phyloP scores from a whole-genome alignment of 805 yeast species.

The Spathaspora boniae region DNA sequence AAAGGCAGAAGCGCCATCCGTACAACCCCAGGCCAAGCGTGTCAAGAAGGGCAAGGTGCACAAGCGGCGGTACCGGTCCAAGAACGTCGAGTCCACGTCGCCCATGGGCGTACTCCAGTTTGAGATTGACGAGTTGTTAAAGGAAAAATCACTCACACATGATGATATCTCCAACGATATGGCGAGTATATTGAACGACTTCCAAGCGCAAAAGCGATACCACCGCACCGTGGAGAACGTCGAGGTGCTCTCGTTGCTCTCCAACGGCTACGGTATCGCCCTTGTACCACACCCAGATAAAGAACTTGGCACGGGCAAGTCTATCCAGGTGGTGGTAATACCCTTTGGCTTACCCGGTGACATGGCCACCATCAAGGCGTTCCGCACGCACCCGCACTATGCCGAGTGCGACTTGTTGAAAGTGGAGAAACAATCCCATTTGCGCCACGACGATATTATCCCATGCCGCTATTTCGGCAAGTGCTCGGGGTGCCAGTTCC shows the following conservation, averaged over 20 bases:
- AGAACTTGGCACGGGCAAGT: too few species aligned
- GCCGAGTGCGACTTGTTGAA: slow-evolving; percentile 71
- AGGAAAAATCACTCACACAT: slow-evolving; percentile 36
- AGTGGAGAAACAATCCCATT: slow-evolving; percentile 33
- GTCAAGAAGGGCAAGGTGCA: slow-evolving; percentile 24
- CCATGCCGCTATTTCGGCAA: slow-evolving; percentile 83
- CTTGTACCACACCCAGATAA: slow-evolving; percentile 60
- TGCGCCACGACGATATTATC: slow-evolving; percentile 55
- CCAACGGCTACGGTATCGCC: slow-evolving; percentile 88
- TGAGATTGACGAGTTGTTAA: slow-evolving; percentile 64
- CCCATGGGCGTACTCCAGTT: slow-evolving; percentile 74
- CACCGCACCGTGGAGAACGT: slow-evolving; percentile 62
- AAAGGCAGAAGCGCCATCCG: background rate
- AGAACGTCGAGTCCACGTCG: slow-evolving; percentile 67
- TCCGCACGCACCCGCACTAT: slow-evolving; percentile 71
- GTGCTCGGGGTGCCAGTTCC: slow-evolving; percentile 95
- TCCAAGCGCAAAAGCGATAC: slow-evolving; percentile 41
- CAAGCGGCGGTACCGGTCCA: slow-evolving; percentile 46
- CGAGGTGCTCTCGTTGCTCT: slow-evolving; percentile 53
- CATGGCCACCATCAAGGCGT: slow-evolving; percentile 61
- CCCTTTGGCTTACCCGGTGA: slow-evolving; percentile 94
- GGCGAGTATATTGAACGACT: slow-evolving; percentile 58
- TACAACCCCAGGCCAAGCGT: too few species aligned
- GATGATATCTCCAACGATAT: slow-evolving; percentile 64
- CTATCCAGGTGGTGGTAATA: slow-evolving; percentile 64